Percentiles rank a stretch among this genome's conserved stretches.
phyloP scores from a whole-genome alignment of 306 rosid species.

The Mimosa pudica region DNA sequence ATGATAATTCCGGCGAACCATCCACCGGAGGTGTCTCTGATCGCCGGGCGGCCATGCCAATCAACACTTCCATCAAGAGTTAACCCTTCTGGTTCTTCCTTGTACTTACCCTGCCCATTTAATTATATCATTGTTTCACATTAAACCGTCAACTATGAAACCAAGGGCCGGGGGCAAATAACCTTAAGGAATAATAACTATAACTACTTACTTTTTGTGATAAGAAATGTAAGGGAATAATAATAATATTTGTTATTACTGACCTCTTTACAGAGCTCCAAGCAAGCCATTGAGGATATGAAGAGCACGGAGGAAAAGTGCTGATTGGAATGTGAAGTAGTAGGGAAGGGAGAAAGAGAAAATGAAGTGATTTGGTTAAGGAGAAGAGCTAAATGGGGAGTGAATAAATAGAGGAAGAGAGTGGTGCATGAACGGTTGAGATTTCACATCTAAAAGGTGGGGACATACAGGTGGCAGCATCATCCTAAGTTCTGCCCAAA shows the following conservation, averaged over 20 bases:
- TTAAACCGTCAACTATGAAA: too few species aligned
- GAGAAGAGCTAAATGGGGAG: conserved; percentile 29
- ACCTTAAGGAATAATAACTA: too few species aligned
- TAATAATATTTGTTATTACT: neutral
- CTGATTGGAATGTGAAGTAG: conserved; percentile 4
- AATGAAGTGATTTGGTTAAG: conserved; percentile 38
- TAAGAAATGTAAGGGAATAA: neutral
- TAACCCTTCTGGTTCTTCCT: conserved; percentile 55
- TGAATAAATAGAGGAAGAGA: conserved; percentile 60
- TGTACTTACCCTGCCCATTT: conserved; percentile 44
- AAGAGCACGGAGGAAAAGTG: conserved; percentile 31
- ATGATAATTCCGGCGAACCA: conserved; percentile 91
- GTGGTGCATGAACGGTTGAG: conserved; percentile 59
- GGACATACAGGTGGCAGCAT: conserved; percentile 52
- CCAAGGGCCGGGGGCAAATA: too few species aligned
- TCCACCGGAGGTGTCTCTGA: conserved; percentile 77
- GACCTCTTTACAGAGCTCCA: conserved; percentile 56
- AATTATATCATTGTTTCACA: neutral
- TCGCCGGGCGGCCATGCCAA: conserved; percentile 81
- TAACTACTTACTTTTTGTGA: too few species aligned
- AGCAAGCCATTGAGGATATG: conserved; percentile 61
- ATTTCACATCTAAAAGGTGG: conserved; percentile 43
- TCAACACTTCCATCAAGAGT: conserved; percentile 92
- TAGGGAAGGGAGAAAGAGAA: conserved; percentile 19
- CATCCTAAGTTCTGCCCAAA: conserved; percentile 37